A percentile compares a stretch with the other conserved stretches of the same genome.
Evolutionary conservation across 345 rosid species (phyloP).

Genomic region (Gynandropsis gynandra): DNA sequence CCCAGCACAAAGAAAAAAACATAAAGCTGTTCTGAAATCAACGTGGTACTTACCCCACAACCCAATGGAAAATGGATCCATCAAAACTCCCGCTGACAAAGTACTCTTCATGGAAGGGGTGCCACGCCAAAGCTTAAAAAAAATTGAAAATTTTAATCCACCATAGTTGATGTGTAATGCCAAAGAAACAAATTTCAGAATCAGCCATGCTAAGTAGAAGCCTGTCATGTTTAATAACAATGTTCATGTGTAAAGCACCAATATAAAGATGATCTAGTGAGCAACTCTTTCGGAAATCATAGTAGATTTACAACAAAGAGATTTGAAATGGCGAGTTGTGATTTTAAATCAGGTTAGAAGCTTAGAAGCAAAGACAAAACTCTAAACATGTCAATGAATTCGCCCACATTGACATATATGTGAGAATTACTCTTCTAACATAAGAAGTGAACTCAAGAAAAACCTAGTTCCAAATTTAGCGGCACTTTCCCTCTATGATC

Average conservation of each 20-base stretch:
- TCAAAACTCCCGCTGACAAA: constrained; percentile 96
- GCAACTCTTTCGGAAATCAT: neutral
- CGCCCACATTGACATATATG: no score
- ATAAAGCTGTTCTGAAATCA: constrained; percentile 2
- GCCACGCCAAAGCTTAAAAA: constrained; percentile 89
- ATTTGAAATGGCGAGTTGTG: neutral
- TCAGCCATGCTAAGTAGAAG: constrained; percentile 5
- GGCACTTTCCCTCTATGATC: no score
- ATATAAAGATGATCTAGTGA: constrained; percentile 1
- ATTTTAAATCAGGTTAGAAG: no score
- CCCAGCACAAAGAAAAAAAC: neutral
- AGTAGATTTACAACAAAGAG: constrained; percentile 7
- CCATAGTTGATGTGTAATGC: constrained; percentile 10
- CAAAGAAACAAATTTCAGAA: constrained; percentile 2
- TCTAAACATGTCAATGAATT: no score
- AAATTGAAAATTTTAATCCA: constrained; percentile 9
- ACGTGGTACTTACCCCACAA: constrained; percentile 60
- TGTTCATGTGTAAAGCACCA: constrained; percentile 2
- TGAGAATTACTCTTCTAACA: no score
- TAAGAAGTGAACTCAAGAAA: no score
- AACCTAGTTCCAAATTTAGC: no score
- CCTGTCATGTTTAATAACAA: neutral
- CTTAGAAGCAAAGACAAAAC: no score
- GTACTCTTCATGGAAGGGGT: constrained; percentile 96
- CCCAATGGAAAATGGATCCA: constrained; percentile 94